Conservation (phyloP, 2,329 filamentous ascomycete species). For the Hortaea werneckii region DNA sequence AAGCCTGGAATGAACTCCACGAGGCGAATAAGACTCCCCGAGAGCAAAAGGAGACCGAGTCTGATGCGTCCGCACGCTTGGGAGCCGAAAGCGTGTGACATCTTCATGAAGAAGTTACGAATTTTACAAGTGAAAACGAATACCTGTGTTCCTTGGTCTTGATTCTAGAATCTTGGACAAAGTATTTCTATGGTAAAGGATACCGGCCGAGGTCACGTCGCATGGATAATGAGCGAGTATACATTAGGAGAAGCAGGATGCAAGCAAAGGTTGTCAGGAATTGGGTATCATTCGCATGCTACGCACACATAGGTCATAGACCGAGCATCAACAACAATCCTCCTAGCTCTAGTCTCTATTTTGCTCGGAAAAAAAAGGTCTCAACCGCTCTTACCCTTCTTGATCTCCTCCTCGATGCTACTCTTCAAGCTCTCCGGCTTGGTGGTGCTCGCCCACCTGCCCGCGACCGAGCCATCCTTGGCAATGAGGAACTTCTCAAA, state of each 20-base stretch:
- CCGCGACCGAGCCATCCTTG: slow-evolving; percentile 74
- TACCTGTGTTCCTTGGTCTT: too few relatives aligned
- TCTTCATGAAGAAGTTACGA: too few relatives aligned
- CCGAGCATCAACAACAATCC: neutral
- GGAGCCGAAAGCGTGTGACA: too few relatives aligned
- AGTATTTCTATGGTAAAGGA: too few relatives aligned
- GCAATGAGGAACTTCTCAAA: slow-evolving; percentile 97
- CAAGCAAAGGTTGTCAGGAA: neutral
- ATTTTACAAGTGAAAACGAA: too few relatives aligned
- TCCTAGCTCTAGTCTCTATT: neutral
- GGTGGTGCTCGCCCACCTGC: slow-evolving; percentile 76
- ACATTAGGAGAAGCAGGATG: too few relatives aligned
- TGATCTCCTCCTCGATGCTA: slow-evolving; percentile 26
- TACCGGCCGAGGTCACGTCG: too few relatives aligned
- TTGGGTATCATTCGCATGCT: neutral
- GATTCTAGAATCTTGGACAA: too few relatives aligned
- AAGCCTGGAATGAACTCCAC: slow-evolving; percentile 11
- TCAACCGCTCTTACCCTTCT: slow-evolving; percentile 8
- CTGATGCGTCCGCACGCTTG: too few relatives aligned
- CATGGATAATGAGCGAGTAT: too few relatives aligned
- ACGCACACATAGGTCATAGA: neutral
- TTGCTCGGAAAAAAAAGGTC: neutral
- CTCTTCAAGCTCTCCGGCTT: slow-evolving; percentile 75
- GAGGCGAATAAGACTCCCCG: neutral
- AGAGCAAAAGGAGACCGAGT: too few relatives aligned